Evolutionary conservation across 129 eudicot species (phyloP).

Genomic region (Oenanthe sinensis): DNA sequence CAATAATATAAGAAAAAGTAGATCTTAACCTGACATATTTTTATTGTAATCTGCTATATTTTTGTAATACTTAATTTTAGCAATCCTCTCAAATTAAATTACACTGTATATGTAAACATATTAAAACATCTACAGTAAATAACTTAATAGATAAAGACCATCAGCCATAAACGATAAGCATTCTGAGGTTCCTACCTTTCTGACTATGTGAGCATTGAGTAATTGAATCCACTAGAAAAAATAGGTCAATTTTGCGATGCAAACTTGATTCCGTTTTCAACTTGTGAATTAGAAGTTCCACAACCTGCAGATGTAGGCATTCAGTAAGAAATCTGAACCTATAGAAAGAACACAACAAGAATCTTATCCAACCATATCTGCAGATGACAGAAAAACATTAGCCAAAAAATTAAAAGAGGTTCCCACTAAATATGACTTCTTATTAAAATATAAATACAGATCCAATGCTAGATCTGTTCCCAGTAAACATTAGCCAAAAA

Average conservation of each 20-base stretch:
- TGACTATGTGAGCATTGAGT: constrained; percentile 88
- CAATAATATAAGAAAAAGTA: neutral
- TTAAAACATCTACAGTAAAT: too few species aligned
- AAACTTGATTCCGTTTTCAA: constrained; percentile 72
- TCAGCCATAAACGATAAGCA: neutral
- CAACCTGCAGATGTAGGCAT: constrained; percentile 45
- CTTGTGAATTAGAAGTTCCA: constrained; percentile 73
- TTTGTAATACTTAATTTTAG: neutral
- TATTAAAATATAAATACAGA: too few species aligned
- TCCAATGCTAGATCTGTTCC: too few species aligned
- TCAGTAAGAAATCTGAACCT: too few species aligned
- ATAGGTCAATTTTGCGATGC: constrained; percentile 76
- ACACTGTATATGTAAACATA: neutral
- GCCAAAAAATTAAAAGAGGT: neutral
- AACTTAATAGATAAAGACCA: neutral
- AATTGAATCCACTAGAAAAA: constrained; percentile 86
- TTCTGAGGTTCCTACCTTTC: constrained; percentile 46
- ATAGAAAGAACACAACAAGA: neutral
- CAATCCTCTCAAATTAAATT: neutral
- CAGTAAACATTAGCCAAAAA: too few species aligned
- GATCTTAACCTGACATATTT: neutral
- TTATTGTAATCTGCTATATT: neutral
- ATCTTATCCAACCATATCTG: neutral
- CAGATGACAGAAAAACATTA: too few species aligned
- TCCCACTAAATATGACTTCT: neutral